Conservation (phyloP, 164 flowering plant genomes). For the Saururus chinensis region DNA sequence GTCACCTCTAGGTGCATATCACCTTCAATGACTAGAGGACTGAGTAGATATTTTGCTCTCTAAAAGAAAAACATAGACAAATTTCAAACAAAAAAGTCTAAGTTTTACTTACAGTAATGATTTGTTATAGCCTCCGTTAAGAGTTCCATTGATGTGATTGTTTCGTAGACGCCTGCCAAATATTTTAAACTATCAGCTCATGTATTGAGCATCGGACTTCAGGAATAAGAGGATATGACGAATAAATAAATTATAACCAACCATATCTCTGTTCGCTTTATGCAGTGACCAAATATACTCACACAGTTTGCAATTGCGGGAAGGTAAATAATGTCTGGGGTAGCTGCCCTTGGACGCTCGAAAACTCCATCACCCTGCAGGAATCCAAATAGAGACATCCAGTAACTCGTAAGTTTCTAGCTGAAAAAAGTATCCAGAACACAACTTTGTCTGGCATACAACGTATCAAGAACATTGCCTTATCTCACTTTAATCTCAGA, state of each 20-base stretch:
- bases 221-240: too few relatives aligned
- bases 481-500: too few relatives aligned
- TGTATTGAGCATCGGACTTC: not conserved
- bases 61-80: too few relatives aligned
- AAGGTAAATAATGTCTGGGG: conserved; percentile 51
- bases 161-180: conserved; percentile 53
- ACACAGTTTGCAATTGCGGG: conserved; percentile 51
- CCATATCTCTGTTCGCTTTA: not conserved
- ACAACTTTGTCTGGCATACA: too few relatives aligned
- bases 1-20: too few relatives aligned
- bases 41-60: too few relatives aligned
- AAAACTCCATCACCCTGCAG: conserved; percentile 53
- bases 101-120: not conserved
- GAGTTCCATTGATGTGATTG: conserved; percentile 49
- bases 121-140: conserved; percentile 19
- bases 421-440: too few relatives aligned
- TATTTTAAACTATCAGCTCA: not conserved
- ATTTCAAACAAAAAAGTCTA: too few relatives aligned
- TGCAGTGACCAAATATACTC: not conserved
- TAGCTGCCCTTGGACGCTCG: conserved; percentile 47
- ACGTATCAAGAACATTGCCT: too few relatives aligned
- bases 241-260: not conserved
- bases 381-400: not conserved
- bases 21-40: too few relatives aligned
- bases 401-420: not conserved